A percentile compares a stretch with the other conserved stretches of the same genome.
Evolutionary conservation across 1,284 basidiomycete genomes (phyloP).

Genomic region (Puccinia polysora): DNA sequence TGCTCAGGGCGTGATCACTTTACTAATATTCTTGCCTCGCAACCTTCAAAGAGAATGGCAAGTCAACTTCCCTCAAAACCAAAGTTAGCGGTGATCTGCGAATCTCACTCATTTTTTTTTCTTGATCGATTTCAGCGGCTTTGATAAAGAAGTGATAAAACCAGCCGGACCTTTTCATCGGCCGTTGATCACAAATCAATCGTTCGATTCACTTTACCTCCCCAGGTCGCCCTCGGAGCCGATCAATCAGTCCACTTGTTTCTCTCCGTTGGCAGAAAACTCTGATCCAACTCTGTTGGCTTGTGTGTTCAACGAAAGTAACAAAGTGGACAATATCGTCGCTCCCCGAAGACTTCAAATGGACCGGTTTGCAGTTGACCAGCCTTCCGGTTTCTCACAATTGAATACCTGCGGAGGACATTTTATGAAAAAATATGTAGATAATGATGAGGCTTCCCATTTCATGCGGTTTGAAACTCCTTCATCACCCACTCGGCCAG

Average conservation of each 20-base stretch:
- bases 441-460: too few relatives aligned
- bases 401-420: too few relatives aligned
- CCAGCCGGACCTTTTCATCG: neutral
- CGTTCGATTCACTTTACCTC: neutral
- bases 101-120: neutral
- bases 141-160: neutral
- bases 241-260: neutral
- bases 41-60: slow-evolving; percentile 14
- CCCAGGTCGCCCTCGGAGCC: neutral
- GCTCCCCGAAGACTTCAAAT: too few relatives aligned
- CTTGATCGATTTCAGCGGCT: neutral
- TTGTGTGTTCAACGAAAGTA: too few relatives aligned
- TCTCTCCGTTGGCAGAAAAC: too few relatives aligned
- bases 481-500: too few relatives aligned
- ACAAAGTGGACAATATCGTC: too few relatives aligned
- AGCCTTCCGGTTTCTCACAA: too few relatives aligned
- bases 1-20: slow-evolving; percentile 15
- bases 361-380: too few relatives aligned
- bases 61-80: neutral
- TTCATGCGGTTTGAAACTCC: too few relatives aligned
- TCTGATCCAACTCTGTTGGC: too few relatives aligned
- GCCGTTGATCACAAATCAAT: neutral
- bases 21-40: slow-evolving; percentile 26
- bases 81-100: neutral
- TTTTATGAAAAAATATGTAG: too few relatives aligned